Evolutionary conservation across 495 filamentous ascomycete genomes (phyloP).

Genomic region (Beverwykella pulmonaria): DNA sequence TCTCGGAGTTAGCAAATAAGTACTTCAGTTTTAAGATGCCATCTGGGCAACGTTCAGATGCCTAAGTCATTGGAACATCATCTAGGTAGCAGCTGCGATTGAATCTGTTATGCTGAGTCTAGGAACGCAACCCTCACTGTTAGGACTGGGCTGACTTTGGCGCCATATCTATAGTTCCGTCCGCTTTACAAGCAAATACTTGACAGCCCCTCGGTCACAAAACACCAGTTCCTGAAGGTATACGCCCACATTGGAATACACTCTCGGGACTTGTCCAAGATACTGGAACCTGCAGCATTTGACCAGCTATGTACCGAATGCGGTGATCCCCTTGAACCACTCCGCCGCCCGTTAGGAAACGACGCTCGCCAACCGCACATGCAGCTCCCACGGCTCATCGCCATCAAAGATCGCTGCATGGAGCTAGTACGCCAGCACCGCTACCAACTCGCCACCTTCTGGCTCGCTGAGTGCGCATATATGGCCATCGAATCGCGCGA

Average conservation of each 20-base stretch:
- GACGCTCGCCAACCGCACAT: background rate
- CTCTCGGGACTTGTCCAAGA: background rate
- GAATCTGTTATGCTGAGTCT: background rate
- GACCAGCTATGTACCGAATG: background rate
- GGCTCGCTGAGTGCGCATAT: background rate
- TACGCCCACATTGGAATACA: background rate
- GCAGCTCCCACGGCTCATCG: background rate
- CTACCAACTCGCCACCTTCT: background rate
- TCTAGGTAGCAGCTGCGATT: background rate
- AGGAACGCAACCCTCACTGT: background rate
- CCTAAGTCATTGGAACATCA: background rate
- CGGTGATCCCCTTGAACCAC: background rate
- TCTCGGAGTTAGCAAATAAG: background rate
- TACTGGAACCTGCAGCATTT: background rate
- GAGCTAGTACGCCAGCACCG: background rate
- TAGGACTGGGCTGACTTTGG: background rate
- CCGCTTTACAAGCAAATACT: background rate
- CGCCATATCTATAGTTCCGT: background rate
- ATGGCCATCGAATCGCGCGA: background rate
- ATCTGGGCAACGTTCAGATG: background rate
- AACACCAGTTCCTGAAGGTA: background rate
- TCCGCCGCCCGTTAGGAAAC: background rate
- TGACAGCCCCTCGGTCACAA: background rate
- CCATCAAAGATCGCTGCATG: background rate
- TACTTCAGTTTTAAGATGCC: background rate